phyloP scores from a whole-genome alignment of 2,329 filamentous ascomycete genomes.

The Botrytis aclada region DNA sequence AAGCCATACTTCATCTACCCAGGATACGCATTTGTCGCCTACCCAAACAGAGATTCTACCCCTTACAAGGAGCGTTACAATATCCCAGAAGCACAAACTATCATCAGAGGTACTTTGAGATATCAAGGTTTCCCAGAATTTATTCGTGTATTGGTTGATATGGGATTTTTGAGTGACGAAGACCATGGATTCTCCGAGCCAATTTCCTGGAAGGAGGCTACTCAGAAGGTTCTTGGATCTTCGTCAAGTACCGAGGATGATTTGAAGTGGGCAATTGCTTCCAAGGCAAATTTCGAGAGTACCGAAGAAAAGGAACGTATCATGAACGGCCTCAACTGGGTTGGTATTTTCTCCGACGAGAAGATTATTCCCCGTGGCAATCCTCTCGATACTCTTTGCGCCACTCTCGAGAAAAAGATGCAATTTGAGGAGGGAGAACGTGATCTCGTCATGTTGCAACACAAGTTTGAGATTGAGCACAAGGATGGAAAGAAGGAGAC shows the following conservation, averaged over 20 bases:
- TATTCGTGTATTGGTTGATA: conserved; percentile 81
- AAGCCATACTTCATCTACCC: conserved; percentile 92
- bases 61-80: conserved; percentile 83
- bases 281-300: conserved; percentile 70
- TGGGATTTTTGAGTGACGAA: conserved; percentile 80
- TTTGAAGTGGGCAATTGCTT: conserved; percentile 67
- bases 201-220: conserved; percentile 81
- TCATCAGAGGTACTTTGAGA: conserved; percentile 77
- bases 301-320: conserved; percentile 68
- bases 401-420: conserved; percentile 88
- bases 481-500: conserved; percentile 76
- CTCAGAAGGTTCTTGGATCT: conserved; percentile 71
- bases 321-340: conserved; percentile 70
- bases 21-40: conserved; percentile 78
- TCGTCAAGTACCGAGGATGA: conserved; percentile 63
- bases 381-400: conserved; percentile 87
- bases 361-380: conserved; percentile 70
- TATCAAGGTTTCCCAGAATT: conserved; percentile 91
- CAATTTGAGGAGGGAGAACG: conserved; percentile 78
- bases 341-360: conserved; percentile 64
- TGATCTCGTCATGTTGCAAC: conserved; percentile 76
- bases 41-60: conserved; percentile 89
- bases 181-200: conserved; percentile 60
- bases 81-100: conserved; percentile 87
- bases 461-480: conserved; percentile 81